Evolutionary conservation across 495 filamentous ascomycete genomes (phyloP).

Genomic region (Aspergillus affinis): DNA sequence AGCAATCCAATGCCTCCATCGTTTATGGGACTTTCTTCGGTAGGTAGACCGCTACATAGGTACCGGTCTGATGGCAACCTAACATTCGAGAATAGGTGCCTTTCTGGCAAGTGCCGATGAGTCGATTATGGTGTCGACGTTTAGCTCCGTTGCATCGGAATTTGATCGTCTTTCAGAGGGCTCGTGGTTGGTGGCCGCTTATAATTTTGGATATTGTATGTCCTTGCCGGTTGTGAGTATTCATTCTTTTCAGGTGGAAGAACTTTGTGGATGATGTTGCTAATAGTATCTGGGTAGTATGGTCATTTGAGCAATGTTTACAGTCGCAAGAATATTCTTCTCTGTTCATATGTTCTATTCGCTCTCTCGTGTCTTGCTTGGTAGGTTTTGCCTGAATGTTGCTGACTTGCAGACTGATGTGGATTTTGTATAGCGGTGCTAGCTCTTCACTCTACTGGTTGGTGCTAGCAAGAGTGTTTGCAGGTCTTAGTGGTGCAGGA

Average conservation of each 20-base stretch:
- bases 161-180: constrained; percentile 29
- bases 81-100: constrained; percentile 22
- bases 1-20: background rate
- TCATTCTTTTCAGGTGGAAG: background rate
- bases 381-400: constrained; percentile 20
- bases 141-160: constrained; percentile 33
- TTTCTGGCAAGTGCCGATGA: constrained; percentile 35
- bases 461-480: constrained; percentile 23
- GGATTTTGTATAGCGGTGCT: constrained; percentile 20
- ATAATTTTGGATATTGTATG: constrained; percentile 36
- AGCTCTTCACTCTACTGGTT: constrained; percentile 22
- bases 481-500: constrained; percentile 31
- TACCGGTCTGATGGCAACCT: background rate
- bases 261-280: background rate
- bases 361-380: constrained; percentile 30
- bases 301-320: constrained; percentile 28
- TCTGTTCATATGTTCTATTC: constrained; percentile 34
- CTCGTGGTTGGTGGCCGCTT: constrained; percentile 34
- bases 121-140: constrained; percentile 34
- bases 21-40: background rate
- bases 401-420: background rate
- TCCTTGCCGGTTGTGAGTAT: constrained; percentile 37
- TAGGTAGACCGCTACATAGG: background rate
- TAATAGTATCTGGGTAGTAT: constrained; percentile 22
- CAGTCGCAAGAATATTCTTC: constrained; percentile 30